Evolutionary conservation across 441 rosid genomes (phyloP), one percentile per base, ranked within the genome.

Genomic region (Adansonia gregorii): DNA sequence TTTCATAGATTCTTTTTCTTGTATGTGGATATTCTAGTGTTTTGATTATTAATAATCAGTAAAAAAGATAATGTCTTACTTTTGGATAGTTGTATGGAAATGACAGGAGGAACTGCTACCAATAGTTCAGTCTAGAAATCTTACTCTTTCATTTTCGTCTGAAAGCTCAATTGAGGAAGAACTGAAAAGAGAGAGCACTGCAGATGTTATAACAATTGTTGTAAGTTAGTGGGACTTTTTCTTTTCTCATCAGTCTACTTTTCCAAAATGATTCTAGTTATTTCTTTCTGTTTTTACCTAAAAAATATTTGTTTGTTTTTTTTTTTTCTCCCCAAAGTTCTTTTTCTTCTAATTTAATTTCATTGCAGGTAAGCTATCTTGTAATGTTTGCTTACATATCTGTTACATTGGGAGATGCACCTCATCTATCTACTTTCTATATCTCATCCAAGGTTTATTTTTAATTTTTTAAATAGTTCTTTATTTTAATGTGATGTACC

Each of bases 141-240:
- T 91, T 74, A 86, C 88, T 73, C 87, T 91, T 77, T 83, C 95
- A 27, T 91, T 88, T 85, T 91, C 95, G 63, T 89, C 95, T 43
- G 95, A 91, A 85, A 89, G 95, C 84, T 91, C 95, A 56, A 88
- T 91, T 75, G 95, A 91, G 86, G 92, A 90, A 85, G 95, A 91
- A 83, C 81, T 89, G 84, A 91, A 88, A 86, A 88, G 93, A 78
- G 95, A 89, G 81, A 91, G 95, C 81, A 88, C 93, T 58, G 93
- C 95, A 43, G 95, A 91, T 84, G 43, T 88, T 73, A 65, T 89
- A 76, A 91, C 95, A 72, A 89, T 91, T 71, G 86, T 83, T 59
- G 95, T 88, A 82, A 79, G 89, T 85, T 39, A 45, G 59, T 19
- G 61, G 72, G 54, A 72, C 41, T 65, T 60, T 31, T 51, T 67